Percentiles rank a stretch among this genome's conserved stretches.
phyloP scores from a whole-genome alignment of 176 grass and related monocot species.

The Olyra latifolia region DNA sequence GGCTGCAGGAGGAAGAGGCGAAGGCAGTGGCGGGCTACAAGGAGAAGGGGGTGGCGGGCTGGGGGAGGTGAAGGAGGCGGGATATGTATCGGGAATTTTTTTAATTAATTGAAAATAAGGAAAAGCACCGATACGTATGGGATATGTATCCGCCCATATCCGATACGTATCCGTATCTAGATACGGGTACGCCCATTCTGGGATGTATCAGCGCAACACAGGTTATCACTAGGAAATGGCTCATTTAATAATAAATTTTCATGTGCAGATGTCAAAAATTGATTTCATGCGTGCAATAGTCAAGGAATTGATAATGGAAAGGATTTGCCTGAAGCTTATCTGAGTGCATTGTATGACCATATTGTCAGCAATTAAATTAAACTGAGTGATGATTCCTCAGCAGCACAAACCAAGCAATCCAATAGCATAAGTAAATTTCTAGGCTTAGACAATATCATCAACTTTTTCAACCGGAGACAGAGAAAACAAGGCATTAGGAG shows the following conservation, averaged over 20 bases:
- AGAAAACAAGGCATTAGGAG: constrained; percentile 87
- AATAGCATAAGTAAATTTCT: constrained; percentile 80
- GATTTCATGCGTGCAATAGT: constrained; percentile 94
- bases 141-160: too few species aligned
- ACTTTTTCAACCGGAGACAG: constrained; percentile 77
- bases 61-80: too few species aligned
- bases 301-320: constrained; percentile 96
- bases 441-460: constrained; percentile 94
- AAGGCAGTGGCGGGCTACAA: too few species aligned
- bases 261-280: constrained; percentile 88
- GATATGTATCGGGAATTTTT: too few species aligned
- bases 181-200: too few species aligned
- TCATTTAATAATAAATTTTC: constrained; percentile 31
- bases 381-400: constrained; percentile 77
- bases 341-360: constrained; percentile 78
- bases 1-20: too few species aligned
- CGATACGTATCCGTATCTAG: too few species aligned
- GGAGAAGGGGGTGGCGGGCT: too few species aligned
- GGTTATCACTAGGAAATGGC: constrained; percentile 6
- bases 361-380: constrained; percentile 98
- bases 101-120: too few species aligned
- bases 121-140: too few species aligned
- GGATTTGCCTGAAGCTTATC: constrained; percentile 90
- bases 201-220: too few species aligned
- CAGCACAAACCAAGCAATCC: constrained; percentile 64